Evolutionary conservation across 371 early-diverging fungal genomes (phyloP), one percentile per base, ranked within the genome.

Genomic region (Coemansia sp.): DNA sequence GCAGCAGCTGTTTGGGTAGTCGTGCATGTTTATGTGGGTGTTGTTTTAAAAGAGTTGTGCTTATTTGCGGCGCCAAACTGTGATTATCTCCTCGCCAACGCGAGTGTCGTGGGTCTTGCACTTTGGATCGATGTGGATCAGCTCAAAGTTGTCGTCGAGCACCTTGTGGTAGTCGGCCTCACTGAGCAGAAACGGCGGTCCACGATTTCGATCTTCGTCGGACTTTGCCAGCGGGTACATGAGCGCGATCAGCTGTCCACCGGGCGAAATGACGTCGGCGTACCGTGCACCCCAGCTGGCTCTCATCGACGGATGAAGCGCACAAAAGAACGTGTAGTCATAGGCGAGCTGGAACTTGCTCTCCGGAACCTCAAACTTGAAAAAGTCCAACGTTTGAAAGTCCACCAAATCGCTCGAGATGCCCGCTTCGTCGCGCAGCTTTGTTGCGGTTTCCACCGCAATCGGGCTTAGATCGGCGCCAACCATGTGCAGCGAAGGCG

Each of bases 251-350:
- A 95, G 78, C n/a, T 85, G 68, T 31, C 94, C 94, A 20, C 87
- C 94, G 33, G 84, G 82, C 31, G 70, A 48, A 42, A 92, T 81
- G 57, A 94, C 72, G 50, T 88, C 85, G 8, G 83, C 82, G 77
- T 90, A 90, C 38, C 86, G 81, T 2, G 52, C 47, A 38, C 87
- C 91, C 95, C 94, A 94, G 14, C 69, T 72, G 11, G 81, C 61
- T 5, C 94, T 76, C 65, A 88, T 71, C 9, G 75, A 63, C 11
- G 90, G 92, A n/a, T 79, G 81, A 54, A 95, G 75, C 4, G 94
- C 93, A 65, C 94, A 94, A 26, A 94, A 79, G 69, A 95, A 94
- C 84, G 93, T 92, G 75, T 92, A 92, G 68, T 94, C 94, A 56
- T 86, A 94, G 5, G 90, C 83, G n/a, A 93, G 79, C 65, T 86